Conservation (phyloP, 2,329 filamentous ascomycete genomes). For the Stagonosporopsis tanaceti region DNA sequence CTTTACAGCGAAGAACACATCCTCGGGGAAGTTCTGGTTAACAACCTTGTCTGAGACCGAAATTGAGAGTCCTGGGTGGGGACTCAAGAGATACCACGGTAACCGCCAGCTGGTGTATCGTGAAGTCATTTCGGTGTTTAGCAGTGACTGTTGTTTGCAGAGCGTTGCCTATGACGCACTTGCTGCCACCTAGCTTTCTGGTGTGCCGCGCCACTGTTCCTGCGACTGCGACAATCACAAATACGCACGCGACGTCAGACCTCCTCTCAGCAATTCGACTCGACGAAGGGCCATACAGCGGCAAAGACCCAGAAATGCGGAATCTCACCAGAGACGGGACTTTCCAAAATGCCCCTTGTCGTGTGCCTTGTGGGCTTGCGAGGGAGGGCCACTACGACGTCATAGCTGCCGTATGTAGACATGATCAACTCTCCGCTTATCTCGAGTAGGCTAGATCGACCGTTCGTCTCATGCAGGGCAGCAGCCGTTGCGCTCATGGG, state of each 20-base stretch:
- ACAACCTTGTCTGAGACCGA: neutral
- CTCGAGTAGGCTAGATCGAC: neutral
- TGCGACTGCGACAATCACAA: neutral
- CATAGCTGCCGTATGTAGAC: slow-evolving; percentile 21
- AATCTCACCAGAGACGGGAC: slow-evolving; percentile 15
- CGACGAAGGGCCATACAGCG: slow-evolving; percentile 4
- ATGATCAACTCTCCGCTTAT: slow-evolving; percentile 8
- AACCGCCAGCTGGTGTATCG: neutral
- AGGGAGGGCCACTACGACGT: slow-evolving; percentile 20
- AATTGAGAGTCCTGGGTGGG: neutral
- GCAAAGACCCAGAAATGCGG: slow-evolving; percentile 23
- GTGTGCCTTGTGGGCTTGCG: slow-evolving; percentile 3
- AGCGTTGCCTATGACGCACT: slow-evolving; percentile 8
- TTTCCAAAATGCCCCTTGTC: slow-evolving; percentile 18
- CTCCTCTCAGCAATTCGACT: slow-evolving; percentile 4
- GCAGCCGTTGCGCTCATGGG: slow-evolving; percentile 27
- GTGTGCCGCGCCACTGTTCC: neutral
- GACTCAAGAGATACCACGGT: neutral
- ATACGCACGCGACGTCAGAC: slow-evolving; percentile 12
- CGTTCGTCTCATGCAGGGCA: slow-evolving; percentile 28
- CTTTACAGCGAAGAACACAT: slow-evolving; percentile 1
- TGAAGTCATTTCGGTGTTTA: neutral
- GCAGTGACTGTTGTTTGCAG: neutral
- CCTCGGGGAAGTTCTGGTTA: slow-evolving; percentile 1
- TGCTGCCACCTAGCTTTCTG: neutral